Conservation (phyloP, 202 grass and related monocot species). For the Cymbopogon flexuosus region DNA sequence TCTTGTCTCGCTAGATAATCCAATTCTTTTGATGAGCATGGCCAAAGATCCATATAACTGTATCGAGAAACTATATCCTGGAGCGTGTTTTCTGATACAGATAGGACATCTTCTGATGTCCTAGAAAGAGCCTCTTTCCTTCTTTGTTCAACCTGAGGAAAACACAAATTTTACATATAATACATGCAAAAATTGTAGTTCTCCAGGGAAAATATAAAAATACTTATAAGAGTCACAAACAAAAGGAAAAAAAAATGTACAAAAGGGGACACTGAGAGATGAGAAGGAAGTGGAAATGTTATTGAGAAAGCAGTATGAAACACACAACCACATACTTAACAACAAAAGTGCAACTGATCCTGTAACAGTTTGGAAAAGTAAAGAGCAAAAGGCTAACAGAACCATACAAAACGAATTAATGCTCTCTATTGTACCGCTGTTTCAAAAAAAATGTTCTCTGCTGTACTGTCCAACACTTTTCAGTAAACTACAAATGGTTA, state of each 20-base stretch:
- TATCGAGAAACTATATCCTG: constrained; percentile 77
- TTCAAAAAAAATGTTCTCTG: background rate
- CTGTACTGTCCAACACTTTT: background rate
- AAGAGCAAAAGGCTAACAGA: constrained; percentile 3
- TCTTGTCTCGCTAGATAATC: constrained; percentile 89
- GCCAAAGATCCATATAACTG: constrained; percentile 92
- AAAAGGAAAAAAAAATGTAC: background rate
- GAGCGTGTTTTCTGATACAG: constrained; percentile 66
- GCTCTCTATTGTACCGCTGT: background rate
- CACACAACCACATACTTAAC: background rate
- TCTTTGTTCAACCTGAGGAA: constrained; percentile 81
- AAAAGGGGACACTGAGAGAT: background rate
- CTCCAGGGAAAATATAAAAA: background rate
- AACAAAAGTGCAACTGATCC: background rate
- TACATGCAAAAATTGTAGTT: background rate
- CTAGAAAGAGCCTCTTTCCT: constrained; percentile 83
- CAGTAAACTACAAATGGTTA: background rate
- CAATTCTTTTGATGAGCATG: constrained; percentile 94
- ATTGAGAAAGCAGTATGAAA: background rate
- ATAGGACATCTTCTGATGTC: constrained; percentile 55
- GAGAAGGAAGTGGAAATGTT: background rate
- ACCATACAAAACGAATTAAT: background rate
- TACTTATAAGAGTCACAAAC: background rate
- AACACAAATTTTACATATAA: constrained; percentile 13
- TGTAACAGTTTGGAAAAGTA: background rate